Evolutionary conservation across 768 basidiomycete species (phyloP).

Genomic region (Amanita pallidorosea): DNA sequence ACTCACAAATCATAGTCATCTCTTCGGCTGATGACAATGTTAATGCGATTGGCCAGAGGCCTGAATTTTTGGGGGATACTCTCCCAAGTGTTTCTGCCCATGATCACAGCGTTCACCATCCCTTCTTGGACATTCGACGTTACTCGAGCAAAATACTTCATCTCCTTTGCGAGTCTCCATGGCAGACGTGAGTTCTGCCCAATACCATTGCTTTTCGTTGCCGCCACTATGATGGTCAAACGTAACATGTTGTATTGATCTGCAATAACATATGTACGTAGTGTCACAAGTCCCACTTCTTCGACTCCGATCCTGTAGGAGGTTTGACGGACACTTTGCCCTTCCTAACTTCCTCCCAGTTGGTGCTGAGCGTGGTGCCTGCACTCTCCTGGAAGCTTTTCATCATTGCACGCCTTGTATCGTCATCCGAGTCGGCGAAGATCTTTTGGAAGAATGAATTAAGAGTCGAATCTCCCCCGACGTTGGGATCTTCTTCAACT

Average conservation of each 20-base stretch:
- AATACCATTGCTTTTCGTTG: slow-evolving; percentile 81
- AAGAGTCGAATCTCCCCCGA: slow-evolving; percentile 77
- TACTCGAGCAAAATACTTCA: slow-evolving; percentile 86
- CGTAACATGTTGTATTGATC: slow-evolving; percentile 33
- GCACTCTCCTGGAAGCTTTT: slow-evolving; percentile 95
- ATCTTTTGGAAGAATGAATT: slow-evolving; percentile 90
- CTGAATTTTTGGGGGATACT: slow-evolving; percentile 81
- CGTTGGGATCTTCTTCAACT: slow-evolving; percentile 75
- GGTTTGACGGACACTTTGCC: slow-evolving; percentile 66
- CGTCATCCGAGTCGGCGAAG: slow-evolving; percentile 82
- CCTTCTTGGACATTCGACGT: slow-evolving; percentile 50
- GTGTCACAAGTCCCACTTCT: slow-evolving; percentile 45
- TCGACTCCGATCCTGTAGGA: slow-evolving; percentile 77
- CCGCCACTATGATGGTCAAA: slow-evolving; percentile 90
- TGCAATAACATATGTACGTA: slow-evolving; percentile 3
- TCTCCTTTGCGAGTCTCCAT: slow-evolving; percentile 83
- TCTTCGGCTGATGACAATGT: slow-evolving; percentile 68
- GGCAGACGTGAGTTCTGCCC: slow-evolving; percentile 69
- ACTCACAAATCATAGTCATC: slow-evolving; percentile 52
- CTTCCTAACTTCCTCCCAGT: slow-evolving; percentile 86
- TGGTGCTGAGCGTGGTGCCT: slow-evolving; percentile 91
- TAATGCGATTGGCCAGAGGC: slow-evolving; percentile 66
- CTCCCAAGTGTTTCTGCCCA: slow-evolving; percentile 98
- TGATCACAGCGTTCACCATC: slow-evolving; percentile 66
- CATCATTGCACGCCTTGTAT: slow-evolving; percentile 92